Base-by-base conservation (phyloP, 345 rosid species). In the Euphorbia tirucalli region DNA sequence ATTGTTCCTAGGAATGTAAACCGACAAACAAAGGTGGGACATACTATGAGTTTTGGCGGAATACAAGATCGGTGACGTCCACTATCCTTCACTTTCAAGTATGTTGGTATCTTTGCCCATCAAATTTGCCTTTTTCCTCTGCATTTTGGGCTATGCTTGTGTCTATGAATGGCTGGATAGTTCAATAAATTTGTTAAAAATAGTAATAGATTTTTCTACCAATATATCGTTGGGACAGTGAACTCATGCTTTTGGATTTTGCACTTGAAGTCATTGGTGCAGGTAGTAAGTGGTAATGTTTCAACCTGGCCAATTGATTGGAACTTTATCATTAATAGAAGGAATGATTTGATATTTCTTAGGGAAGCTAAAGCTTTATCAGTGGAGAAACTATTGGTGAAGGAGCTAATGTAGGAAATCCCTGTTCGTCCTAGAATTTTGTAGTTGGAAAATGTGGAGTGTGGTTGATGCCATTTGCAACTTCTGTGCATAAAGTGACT, bases 11-110 rank as follows among this genome's bases (percentile, higher is more conserved):
- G 88, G 88, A 84, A 48, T 84, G 86, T 80, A 80, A 73, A n/a
- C 68, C 30, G 19, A 79, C 81, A 54, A 75, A 57, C 74, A 84
- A 75, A 69, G 90, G 83, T 43, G 84, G 85, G 8, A 62, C 32
- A 32, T 81, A 77, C 71, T 86, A 80, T 69, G 85, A 84, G 49
- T 86, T 86, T 73, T 74, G 86, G 82, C 80, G 79, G 52, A 86
- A 86, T 68, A 78, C 87, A 16, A 82, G 86, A 86, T 80, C 87
- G 14, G 90, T 84, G 68, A 84, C 85, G 66, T 86, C 90, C 19
- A 86, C 90, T 54, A 86, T 86, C 68, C 86, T 86, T 73, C 90
- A 86, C 78, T 86, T 86, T 73, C 90, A 86, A 70, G 90, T 84
- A 76, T 60, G 74, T 54, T 39, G 28, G 61, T 31, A 31, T 59